A percentile compares a stretch with the other conserved stretches of the same genome.
Conservation (phyloP, 169 alveolate species). For the Plasmodium vivax region DNA sequence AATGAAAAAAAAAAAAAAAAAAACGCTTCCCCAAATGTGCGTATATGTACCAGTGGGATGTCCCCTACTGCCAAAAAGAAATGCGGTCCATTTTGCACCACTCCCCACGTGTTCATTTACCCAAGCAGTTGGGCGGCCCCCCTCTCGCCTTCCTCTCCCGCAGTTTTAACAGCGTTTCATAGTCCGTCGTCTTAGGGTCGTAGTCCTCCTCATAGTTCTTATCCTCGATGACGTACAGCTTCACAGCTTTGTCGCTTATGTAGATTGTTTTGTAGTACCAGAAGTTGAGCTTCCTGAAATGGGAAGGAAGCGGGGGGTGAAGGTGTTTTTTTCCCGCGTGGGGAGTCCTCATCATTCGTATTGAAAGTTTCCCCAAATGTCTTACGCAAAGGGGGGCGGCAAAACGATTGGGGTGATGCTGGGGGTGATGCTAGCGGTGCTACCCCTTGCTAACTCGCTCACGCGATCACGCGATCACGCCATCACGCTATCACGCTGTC, state of each 20-base stretch:
- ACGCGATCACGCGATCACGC: background rate
- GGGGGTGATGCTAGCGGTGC: background rate
- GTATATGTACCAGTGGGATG: background rate
- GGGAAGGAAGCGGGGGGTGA: background rate
- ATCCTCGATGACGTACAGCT: slow-evolving; percentile 64
- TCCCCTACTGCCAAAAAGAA: background rate
- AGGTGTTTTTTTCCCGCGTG: background rate
- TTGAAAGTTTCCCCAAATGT: background rate
- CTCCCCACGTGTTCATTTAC: background rate
- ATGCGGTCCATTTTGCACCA: background rate
- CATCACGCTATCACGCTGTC: too few relatives aligned
- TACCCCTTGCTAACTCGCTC: background rate
- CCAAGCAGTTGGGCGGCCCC: slow-evolving; percentile 14
- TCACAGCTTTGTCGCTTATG: slow-evolving; percentile 55
- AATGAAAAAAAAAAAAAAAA: background rate
- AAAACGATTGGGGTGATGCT: background rate
- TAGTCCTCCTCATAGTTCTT: slow-evolving; percentile 73
- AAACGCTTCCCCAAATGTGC: background rate
- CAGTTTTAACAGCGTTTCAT: slow-evolving; percentile 64
- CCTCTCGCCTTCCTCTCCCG: slow-evolving; percentile 48
- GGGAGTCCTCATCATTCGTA: background rate
- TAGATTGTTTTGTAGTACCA: slow-evolving; percentile 69
- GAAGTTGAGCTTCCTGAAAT: slow-evolving; percentile 59
- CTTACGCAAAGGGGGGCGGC: background rate
- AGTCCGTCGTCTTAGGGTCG: slow-evolving; percentile 42